Percentiles rank a stretch among this genome's conserved stretches.
Conservation (phyloP, 441 rosid genomes). For the Adansonia rubrostipa region DNA sequence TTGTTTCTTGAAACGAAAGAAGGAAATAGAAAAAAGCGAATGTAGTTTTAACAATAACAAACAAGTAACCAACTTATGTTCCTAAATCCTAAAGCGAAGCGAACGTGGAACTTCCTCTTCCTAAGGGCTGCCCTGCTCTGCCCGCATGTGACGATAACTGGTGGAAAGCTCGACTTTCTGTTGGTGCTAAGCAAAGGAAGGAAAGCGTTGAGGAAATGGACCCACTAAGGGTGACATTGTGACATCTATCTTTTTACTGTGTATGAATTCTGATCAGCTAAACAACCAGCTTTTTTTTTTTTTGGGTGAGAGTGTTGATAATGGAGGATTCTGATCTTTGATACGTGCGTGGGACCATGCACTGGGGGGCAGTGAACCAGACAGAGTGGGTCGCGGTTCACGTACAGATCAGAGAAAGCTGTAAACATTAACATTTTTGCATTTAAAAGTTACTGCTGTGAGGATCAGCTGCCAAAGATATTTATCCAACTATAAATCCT, state of each 20-base stretch:
- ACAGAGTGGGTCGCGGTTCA: neutral
- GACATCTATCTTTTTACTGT: neutral
- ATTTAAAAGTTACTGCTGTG: no score
- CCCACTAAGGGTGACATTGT: neutral
- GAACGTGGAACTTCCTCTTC: conserved; percentile 14
- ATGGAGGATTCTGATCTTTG: neutral
- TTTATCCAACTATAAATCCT: no score
- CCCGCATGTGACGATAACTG: neutral
- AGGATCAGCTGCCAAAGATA: no score
- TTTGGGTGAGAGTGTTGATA: neutral
- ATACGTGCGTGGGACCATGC: neutral
- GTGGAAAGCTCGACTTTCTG: neutral
- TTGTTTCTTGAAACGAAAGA: neutral
- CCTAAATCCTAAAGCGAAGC: conserved; percentile 16
- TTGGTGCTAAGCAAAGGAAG: neutral
- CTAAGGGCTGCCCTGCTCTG: neutral
- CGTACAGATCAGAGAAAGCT: neutral
- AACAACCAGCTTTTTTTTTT: neutral
- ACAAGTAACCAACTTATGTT: neutral
- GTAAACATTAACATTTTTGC: no score
- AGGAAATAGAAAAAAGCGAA: neutral
- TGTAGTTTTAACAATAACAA: neutral
- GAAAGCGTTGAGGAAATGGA: neutral
- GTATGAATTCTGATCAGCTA: neutral
- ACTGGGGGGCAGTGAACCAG: neutral